Percentiles rank a stretch among this genome's conserved stretches.
These are phyloP conservation scores for Xylaria sp. DNA, from an alignment of 2,329 filamentous ascomycete genomes.

Conservation along the genomic window DNA sequence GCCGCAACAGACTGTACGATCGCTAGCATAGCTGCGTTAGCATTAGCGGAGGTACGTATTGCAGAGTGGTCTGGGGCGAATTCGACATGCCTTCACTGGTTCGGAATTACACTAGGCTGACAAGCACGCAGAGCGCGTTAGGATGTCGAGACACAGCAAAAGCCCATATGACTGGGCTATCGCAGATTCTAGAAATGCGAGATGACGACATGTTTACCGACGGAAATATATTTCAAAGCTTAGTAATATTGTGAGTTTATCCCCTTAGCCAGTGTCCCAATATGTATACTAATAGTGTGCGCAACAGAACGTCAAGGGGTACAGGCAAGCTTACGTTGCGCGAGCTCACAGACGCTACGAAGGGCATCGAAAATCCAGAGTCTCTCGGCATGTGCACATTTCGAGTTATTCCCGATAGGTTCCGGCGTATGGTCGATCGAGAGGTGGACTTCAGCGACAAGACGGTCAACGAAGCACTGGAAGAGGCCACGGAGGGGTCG, in stretches of 20 bases:
- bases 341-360: slow-evolving; percentile 27
- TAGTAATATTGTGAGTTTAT: slow-evolving; percentile 31
- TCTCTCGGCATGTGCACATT: slow-evolving; percentile 28
- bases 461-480: slow-evolving; percentile 29
- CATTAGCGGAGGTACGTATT: slow-evolving; percentile 32
- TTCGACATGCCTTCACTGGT: background rate
- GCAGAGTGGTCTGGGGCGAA: background rate
- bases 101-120: slow-evolving; percentile 2
- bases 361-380: slow-evolving; percentile 29
- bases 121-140: slow-evolving; percentile 28
- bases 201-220: slow-evolving; percentile 26
- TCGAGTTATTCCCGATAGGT: slow-evolving; percentile 24
- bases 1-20: slow-evolving; percentile 30
- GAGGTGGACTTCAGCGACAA: slow-evolving; percentile 25
- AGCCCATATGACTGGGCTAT: slow-evolving; percentile 32
- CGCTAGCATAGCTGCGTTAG: slow-evolving; percentile 33
- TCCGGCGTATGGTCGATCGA: slow-evolving; percentile 25
- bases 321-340: slow-evolving; percentile 29
- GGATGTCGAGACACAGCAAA: slow-evolving; percentile 33
- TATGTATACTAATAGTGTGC: background rate
- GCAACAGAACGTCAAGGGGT: slow-evolving; percentile 30
- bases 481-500: slow-evolving; percentile 17
- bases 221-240: slow-evolving; percentile 31
- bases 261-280: background rate
- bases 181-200: slow-evolving; percentile 30